Percentiles rank a stretch among this genome's conserved stretches.
Conservation (phyloP, 164 flowering plant species). For the Tetrastigma voinierianum region DNA sequence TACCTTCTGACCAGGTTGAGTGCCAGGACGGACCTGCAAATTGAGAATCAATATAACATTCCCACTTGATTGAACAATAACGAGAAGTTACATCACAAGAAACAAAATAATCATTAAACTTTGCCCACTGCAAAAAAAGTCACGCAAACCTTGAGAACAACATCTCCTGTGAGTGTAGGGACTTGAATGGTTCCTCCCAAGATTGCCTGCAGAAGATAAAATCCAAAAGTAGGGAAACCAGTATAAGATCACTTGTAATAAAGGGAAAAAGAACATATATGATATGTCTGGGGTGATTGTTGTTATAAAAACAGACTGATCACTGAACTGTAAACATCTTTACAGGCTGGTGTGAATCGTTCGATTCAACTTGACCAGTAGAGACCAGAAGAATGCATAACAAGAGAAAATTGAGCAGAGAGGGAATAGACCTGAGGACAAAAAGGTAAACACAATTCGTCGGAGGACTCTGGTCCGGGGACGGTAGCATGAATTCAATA, state of each 20-base stretch:
- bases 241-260: neutral
- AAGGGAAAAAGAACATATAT: neutral
- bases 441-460: too few species aligned
- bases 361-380: too few species aligned
- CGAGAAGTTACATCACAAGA: neutral
- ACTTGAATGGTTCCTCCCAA: constrained; percentile 97
- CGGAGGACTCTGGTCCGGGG: too few species aligned
- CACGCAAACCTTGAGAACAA: constrained; percentile 76
- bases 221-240: neutral
- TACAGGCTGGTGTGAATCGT: too few species aligned
- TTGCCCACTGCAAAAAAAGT: neutral
- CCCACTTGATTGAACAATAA: neutral
- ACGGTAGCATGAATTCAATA: too few species aligned
- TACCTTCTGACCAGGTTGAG: constrained; percentile 96
- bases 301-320: too few species aligned
- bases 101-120: too few species aligned
- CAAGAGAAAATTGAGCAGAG: too few species aligned
- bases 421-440: too few species aligned
- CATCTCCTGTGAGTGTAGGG: constrained; percentile 95
- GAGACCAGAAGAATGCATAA: too few species aligned
- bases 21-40: constrained; percentile 86
- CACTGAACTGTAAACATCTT: neutral
- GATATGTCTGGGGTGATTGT: too few species aligned
- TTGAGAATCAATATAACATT: constrained; percentile 6
- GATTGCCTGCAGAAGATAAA: constrained; percentile 63